phyloP scores from a whole-genome alignment of 2,329 filamentous ascomycete genomes.

The Aspergillus pseudoterreus region DNA sequence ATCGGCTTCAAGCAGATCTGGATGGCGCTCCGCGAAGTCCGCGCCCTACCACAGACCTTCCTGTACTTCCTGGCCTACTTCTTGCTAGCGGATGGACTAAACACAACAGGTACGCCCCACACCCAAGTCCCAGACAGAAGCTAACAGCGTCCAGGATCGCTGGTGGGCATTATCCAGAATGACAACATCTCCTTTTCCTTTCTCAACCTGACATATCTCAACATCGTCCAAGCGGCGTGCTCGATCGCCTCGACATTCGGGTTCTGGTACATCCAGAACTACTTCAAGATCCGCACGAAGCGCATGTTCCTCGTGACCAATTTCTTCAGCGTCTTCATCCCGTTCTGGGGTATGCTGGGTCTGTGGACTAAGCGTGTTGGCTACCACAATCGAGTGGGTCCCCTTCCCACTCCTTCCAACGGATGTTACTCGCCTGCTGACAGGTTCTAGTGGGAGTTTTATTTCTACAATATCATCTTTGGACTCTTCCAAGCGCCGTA shows the following conservation, averaged over 20 bases:
- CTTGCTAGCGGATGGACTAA: conserved; percentile 40
- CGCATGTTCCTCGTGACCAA: conserved; percentile 43
- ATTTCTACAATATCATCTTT: conserved; percentile 43
- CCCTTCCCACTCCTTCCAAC: not conserved
- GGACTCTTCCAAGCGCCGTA: conserved; percentile 43
- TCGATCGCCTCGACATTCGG: conserved; percentile 40
- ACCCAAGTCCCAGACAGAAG: not conserved
- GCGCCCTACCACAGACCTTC: conserved; percentile 39
- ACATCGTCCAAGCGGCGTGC: conserved; percentile 36
- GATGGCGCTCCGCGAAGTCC: conserved; percentile 36
- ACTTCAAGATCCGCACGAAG: conserved; percentile 40
- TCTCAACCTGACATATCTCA: conserved; percentile 40
- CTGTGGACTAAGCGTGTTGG: conserved; percentile 38
- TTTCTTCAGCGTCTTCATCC: conserved; percentile 40
- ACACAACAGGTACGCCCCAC: conserved; percentile 33
- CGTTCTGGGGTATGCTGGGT: conserved; percentile 42
- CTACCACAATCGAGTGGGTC: conserved; percentile 34
- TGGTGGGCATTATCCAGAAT: conserved; percentile 41
- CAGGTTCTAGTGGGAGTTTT: conserved; percentile 36
- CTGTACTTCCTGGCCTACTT: conserved; percentile 42
- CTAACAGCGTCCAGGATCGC: conserved; percentile 19
- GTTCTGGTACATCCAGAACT: conserved; percentile 42
- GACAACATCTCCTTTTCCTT: conserved; percentile 40
- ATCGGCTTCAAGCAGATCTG: conserved; percentile 43
- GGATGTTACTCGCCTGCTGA: not conserved